Evolutionary conservation across 495 filamentous ascomycete genomes (phyloP), one percentile per base, ranked within the genome.

Genomic region (Penicillium steckii): DNA sequence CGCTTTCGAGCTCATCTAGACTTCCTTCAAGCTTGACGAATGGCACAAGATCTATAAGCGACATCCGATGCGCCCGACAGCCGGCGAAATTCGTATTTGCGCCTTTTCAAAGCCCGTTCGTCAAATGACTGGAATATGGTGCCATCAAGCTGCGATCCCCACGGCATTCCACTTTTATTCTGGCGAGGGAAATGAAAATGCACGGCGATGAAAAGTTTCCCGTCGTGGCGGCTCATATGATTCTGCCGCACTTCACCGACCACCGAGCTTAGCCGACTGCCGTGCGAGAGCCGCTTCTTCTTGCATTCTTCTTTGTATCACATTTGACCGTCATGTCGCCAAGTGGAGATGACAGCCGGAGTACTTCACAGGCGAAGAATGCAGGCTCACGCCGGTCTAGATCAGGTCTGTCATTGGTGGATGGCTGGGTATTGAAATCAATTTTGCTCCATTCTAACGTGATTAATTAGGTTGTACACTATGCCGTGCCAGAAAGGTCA

Each of bases 401-500:
- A 48, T 57, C 58, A 57, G 58, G 58, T 61, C 29, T 42, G 33
- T 12, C 23, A 24, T 37, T 19, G 12, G 30, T 22, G 23, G n/a
- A 24, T 29, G 4, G 3, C 18, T 3, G 24, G 4, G 15, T 1
- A 13, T 48, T 12, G n/a, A 26, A 18, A 7, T 2, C n/a, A 41
- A 19, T n/a, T 24, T 9, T 8, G 23, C 8, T 27, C n/a, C 33
- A 18, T 37, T 41, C 38, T 41, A 41, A 41, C 18, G 18, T 22
- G 1, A 8, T 23, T 8, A 8, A 8, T 1, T 23, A 61, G 58
- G 58, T 7, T 61, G 58, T 54, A 42, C 51, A 19, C 42, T 61
- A 3, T 61, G 58, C 35, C 53, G 58, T 15, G 58, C 58, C 21
- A 50, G 58, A 15, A 61, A 61, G 29, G 58, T 61, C 4, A 61